A percentile compares a stretch with the other conserved stretches of the same genome.
These are phyloP conservation scores for Pueraria montana DNA, from an alignment of 306 rosid species.

Conservation along the genomic window DNA sequence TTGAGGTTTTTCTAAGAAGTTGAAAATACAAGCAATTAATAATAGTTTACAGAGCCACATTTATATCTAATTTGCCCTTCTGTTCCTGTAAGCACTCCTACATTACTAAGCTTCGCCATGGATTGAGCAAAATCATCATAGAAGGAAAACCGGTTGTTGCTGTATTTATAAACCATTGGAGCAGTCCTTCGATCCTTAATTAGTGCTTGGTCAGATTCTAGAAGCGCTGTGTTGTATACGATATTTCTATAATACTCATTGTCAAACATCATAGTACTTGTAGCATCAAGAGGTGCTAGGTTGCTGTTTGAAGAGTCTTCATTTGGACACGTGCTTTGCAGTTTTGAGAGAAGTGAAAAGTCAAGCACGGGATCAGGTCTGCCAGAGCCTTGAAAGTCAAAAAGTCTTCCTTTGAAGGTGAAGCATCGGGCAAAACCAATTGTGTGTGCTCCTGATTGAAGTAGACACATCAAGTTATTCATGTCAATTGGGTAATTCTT, in stretches of 20 bases:
- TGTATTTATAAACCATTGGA: slow-evolving; percentile 57
- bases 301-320: slow-evolving; percentile 51
- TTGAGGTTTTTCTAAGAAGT: background rate
- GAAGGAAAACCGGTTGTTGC: slow-evolving; percentile 52
- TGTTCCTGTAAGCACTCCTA: slow-evolving; percentile 66
- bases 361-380: slow-evolving; percentile 69
- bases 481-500: background rate
- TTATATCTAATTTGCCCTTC: slow-evolving; percentile 65
- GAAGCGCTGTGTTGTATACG: slow-evolving; percentile 54
- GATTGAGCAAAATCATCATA: slow-evolving; percentile 67
- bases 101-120: slow-evolving; percentile 67
- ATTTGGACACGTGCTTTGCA: slow-evolving; percentile 66
- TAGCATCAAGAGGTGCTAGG: slow-evolving; percentile 71
- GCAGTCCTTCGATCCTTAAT: slow-evolving; percentile 53
- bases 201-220: slow-evolving; percentile 72
- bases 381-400: slow-evolving; percentile 67
- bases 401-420: slow-evolving; percentile 71
- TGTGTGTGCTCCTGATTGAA: slow-evolving; percentile 68
- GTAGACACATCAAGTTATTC: background rate
- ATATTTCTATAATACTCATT: slow-evolving; percentile 62
- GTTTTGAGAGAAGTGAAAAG: slow-evolving; percentile 45
- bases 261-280: slow-evolving; percentile 56
- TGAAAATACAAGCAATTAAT: slow-evolving; percentile 9
- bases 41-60: slow-evolving; percentile 66
- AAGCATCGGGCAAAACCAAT: slow-evolving; percentile 79